Percentiles rank a stretch among this genome's conserved stretches.
These are phyloP conservation scores for Piper longum DNA, from an alignment of 164 flowering plant species.

Conservation along the genomic window DNA sequence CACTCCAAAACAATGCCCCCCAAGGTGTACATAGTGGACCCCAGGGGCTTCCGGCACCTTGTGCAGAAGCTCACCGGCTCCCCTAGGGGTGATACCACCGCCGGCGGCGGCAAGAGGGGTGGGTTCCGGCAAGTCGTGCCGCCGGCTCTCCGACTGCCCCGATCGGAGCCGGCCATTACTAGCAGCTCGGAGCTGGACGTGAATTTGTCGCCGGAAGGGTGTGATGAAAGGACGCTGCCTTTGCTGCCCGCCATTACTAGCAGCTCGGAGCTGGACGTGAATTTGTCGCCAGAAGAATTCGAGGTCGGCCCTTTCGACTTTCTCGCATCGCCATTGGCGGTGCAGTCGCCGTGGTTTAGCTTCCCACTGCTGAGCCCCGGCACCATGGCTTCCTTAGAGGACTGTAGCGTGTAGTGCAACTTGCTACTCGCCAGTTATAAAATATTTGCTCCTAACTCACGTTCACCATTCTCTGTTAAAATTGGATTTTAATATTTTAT, in stretches of 20 bases:
- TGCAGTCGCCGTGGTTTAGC: conserved; percentile 3
- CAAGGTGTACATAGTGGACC: conserved; percentile 23
- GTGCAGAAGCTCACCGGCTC: conserved; percentile 29
- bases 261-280: not conserved
- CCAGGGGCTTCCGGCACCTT: conserved; percentile 17
- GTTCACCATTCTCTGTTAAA: no score
- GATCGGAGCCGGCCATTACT: not conserved
- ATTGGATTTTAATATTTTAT: no score
- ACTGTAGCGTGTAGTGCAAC: conserved; percentile 9
- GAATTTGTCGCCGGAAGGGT: not conserved
- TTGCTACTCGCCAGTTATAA: no score
- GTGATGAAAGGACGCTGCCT: not conserved
- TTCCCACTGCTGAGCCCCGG: conserved; percentile 23
- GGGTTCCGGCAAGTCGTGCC: not conserved
- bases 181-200: no score
- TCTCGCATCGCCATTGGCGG: conserved; percentile 7
- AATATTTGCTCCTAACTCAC: no score
- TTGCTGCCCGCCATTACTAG: not conserved
- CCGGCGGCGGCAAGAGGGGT: not conserved
- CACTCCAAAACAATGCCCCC: conserved; percentile 8
- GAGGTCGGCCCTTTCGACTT: not conserved
- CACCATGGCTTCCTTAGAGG: conserved; percentile 13
- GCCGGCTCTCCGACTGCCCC: not conserved
- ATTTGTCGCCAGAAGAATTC: not conserved
- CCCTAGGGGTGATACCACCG: not conserved